Evolutionary conservation across 2,329 filamentous ascomycete genomes (phyloP), one percentile per base, ranked within the genome.

Genomic region (Calonectria pseudoturangicola): DNA sequence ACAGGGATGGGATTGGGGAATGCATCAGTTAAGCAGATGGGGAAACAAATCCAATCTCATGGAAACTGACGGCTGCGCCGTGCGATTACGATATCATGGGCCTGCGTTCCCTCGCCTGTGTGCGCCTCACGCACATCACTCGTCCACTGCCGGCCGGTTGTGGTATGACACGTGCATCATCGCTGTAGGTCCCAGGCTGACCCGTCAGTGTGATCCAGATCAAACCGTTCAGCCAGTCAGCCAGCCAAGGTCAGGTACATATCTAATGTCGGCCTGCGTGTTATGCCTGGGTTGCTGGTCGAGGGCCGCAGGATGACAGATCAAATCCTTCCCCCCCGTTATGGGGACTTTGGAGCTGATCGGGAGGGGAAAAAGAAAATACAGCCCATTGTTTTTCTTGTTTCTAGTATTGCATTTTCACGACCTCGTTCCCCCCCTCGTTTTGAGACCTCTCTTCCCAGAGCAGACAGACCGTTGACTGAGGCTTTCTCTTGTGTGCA

Each of bases 121-220:
- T 48, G 8, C 43, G 58, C 68, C 62, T 70, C 68, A 30, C 41
- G 64, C 70, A 65, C 66, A 70, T 72, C 62, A 70, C 70, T 76
- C 62, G 51, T 64, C 72, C 58, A 72, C 70, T 74, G 62, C 75
- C 67, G 68, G 68, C 79, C 80, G 75, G 73, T 78, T 66, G 74
- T 79, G 72, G 80, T 74, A 77, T 82, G 81, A 83, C 82, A 83
- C 81, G 81, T 82, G 81, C 81, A 77, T 79, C 79, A 60, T 67
- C 69, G 70, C 50, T 71, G 74, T 77, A 75, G 74, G 75, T 73
- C 71, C 70, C 68, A 33, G 33, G n/a, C n/a, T 50, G 39, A 50
- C 50, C 12, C 43, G 68, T 48, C 48, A 63, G 65, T 68, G 56
- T 67, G 56, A 64, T 68, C 70, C 64, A 68, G 64, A 63, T 68